phyloP scores from a whole-genome alignment of 148 eudicot genomes.

The Simmondsia chinensis region DNA sequence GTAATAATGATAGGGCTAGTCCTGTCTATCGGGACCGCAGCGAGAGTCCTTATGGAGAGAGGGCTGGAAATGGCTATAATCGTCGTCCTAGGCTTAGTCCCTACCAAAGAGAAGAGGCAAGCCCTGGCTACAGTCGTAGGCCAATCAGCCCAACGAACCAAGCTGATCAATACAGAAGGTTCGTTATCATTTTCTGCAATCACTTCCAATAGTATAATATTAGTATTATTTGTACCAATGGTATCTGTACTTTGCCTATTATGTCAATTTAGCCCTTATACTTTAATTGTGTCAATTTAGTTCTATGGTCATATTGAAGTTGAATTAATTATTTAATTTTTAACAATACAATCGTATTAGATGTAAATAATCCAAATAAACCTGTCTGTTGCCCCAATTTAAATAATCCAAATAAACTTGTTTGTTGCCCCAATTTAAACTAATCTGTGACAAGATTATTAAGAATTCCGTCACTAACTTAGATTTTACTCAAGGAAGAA shows the following conservation, averaged over 20 bases:
- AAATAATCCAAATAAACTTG: too few species aligned
- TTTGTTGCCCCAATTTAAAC: too few species aligned
- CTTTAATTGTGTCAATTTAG: background rate
- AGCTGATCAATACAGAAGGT: constrained; percentile 38
- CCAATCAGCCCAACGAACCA: constrained; percentile 30
- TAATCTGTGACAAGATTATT: too few species aligned
- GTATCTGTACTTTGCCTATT: background rate
- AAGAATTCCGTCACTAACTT: too few species aligned
- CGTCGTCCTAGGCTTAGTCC: constrained; percentile 23
- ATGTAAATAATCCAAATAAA: too few species aligned
- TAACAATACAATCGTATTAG: too few species aligned
- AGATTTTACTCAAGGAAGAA: too few species aligned
- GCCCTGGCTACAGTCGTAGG: constrained; percentile 28
- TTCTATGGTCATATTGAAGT: too few species aligned
- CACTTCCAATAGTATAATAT: background rate
- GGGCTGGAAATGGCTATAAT: constrained; percentile 33
- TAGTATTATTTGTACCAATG: background rate
- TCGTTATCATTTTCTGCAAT: constrained; percentile 1
- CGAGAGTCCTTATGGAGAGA: constrained; percentile 26
- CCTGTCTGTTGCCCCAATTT: too few species aligned
- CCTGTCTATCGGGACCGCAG: constrained; percentile 24
- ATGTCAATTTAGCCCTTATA: background rate
- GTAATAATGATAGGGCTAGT: constrained; percentile 15
- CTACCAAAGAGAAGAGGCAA: constrained; percentile 17
- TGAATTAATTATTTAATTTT: too few species aligned